Base-by-base conservation (phyloP, 352 stramenopile genomes). In the Pythium plurisporium region DNA sequence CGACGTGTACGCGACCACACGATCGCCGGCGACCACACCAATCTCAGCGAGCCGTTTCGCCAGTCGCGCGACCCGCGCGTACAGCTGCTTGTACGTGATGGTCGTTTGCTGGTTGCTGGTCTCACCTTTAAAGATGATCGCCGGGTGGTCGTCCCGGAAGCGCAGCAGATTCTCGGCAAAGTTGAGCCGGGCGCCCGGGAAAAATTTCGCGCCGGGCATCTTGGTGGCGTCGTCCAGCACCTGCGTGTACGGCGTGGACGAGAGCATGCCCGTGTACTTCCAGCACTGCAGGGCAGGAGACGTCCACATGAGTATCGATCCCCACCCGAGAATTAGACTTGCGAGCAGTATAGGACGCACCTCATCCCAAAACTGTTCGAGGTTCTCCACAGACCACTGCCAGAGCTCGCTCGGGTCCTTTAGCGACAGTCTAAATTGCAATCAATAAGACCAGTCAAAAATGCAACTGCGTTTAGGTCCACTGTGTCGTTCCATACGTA, bases 161-260 rank as follows among this genome's bases (percentile, higher is more conserved):
- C 78, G 76, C 33, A 91, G 55, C 59, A 91, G 36, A 60, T 91
- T 91, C 42, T 91, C 76, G 1, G 81, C 78, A 64, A 91, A 89
- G 65, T 91, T 89, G 44, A 91, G 65, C 12, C 69, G 72, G n/a
- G 66, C 67, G 17, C 76, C 81, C 0, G 69, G 62, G 37, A 89
- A 91, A 65, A 91, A 91, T 68, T 86, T 88, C 52, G 80, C 77
- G 23, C 62, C 67, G 23, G 74, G 77, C 76, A 90, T 90, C 55
- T 90, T 88, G 10, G 67, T 65, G 20, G 70, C 64, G 48, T 90
- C 64, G 44, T 86, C 70, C n/a, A 88, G 61, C 36, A 81, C 74
- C 57, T 77, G 37, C 12, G 47, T 64, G 65, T 86, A 82, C 30
- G 79, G 79, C 41, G 64, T 62, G 5, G 76, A 87, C 22, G 76